phyloP scores from a whole-genome alignment of 1,139 yeast genomes.

The Hyphopichia wangnamkhiaoensis region DNA sequence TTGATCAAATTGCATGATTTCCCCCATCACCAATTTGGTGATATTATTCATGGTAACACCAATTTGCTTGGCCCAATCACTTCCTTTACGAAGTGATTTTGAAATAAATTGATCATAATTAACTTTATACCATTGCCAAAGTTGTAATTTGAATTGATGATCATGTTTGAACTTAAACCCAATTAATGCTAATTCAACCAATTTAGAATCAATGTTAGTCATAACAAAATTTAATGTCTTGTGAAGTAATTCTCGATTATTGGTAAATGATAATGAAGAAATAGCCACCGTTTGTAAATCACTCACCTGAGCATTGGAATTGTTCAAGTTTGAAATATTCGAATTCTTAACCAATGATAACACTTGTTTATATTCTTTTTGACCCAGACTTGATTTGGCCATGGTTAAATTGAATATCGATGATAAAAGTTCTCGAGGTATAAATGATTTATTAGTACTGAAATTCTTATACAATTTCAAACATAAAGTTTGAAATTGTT shows the following conservation, averaged over 20 bases:
- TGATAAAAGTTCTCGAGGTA: constrained; percentile 47
- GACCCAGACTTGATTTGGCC: constrained; percentile 31
- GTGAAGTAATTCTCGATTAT: constrained; percentile 43
- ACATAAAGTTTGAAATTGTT: constrained; percentile 32
- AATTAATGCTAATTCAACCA: constrained; percentile 55
- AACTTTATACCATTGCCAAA: constrained; percentile 59
- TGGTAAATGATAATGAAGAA: constrained; percentile 51
- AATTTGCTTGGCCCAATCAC: constrained; percentile 43
- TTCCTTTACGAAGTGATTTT: constrained; percentile 45
- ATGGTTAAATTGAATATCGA: constrained; percentile 35
- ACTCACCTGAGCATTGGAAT: constrained; percentile 29
- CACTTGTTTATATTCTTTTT: constrained; percentile 59
- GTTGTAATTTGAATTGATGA: constrained; percentile 16
- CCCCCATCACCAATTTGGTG: constrained; percentile 39
- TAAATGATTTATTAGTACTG: constrained; percentile 38
- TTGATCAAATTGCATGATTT: constrained; percentile 38
- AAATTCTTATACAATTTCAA: constrained; percentile 43
- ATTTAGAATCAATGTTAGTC: constrained; percentile 53
- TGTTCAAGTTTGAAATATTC: constrained; percentile 32
- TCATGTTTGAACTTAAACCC: constrained; percentile 43
- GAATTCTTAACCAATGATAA: constrained; percentile 53
- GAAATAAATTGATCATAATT: constrained; percentile 54
- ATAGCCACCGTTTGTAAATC: constrained; percentile 56
- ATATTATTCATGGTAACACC: constrained; percentile 42
- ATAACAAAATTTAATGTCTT: constrained; percentile 57